Conservation (phyloP, 2,329 filamentous ascomycete genomes). For the Rutstroemia sp. region DNA sequence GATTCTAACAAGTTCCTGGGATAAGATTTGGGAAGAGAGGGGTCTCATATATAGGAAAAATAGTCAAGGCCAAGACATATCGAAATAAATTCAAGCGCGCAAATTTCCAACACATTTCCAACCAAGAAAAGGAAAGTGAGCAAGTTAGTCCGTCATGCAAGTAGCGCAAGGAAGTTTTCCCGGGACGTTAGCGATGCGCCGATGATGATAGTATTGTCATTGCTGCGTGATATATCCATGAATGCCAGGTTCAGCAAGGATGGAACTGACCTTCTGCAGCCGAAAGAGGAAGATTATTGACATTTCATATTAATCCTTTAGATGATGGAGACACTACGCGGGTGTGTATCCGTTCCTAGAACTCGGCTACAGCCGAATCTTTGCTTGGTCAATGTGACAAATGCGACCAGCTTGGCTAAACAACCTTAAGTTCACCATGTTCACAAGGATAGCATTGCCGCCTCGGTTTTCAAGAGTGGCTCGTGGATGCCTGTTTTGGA, state of each 20-base stretch:
- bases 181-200: not conserved
- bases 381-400: too few species aligned
- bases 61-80: not conserved
- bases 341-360: not conserved
- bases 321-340: not conserved
- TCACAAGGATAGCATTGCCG: too few species aligned
- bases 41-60: not conserved
- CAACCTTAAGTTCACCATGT: too few species aligned
- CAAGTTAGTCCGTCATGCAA: not conserved
- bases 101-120: not conserved
- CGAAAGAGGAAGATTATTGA: constrained; percentile 2
- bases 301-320: not conserved
- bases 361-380: not conserved
- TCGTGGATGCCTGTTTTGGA: too few species aligned
- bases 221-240: not conserved
- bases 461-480: too few species aligned
- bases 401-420: not conserved
- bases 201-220: not conserved
- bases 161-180: not conserved
- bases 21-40: not conserved
- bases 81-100: not conserved
- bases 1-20: too few species aligned
- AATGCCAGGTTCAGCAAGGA: not conserved
- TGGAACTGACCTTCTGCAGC: not conserved
- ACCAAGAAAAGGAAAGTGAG: not conserved